Base-by-base conservation (phyloP, 2,329 filamentous ascomycete genomes). In the Fusarium duplospermum region DNA sequence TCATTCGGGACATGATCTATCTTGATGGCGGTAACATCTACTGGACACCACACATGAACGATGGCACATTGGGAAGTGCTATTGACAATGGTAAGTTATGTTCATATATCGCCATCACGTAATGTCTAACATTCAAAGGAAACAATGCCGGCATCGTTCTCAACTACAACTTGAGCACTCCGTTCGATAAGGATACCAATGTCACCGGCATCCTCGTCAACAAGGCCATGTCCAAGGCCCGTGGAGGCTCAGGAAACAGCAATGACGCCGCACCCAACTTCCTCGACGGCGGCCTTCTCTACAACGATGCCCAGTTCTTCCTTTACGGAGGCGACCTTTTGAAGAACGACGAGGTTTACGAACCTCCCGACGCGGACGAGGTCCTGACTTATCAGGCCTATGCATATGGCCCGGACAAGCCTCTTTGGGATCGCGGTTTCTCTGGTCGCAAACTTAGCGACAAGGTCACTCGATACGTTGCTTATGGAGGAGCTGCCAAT, bases 1-100 rank as follows among this genome's bases (percentile, higher is more conserved):
- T 91, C 4, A 81, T 93, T 38, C 87, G 87, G 47, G 90, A 93
- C 75, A 90, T 87, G 2, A 82, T 93, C 18, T 93, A 92, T 77
- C 80, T 93, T 24, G 91, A 93, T 78, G 92, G 92, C 40, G 92
- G 92, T 4, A 71, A 79, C 47, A 79, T 92, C 13, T 85, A 71
- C 68, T 93, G 91, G 90, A 71, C 82, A 36, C 85, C 86, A 4
- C 86, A 86, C 13, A 75, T 89, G 60, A 79, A 83, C 3, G 84
- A 89, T 75, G 89, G 87, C 4, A 70, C 76, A 7, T 75, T 75
- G 50, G 81, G 76, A 1, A 1, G 57, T 2, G 71, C 80, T 0
- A 66, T 66, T 9, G 71, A 72, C 29, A 84, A 88, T 73, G 80
- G 89, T 90, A 80, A 78, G 84, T 82, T 8, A 18, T 45, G 6